Percentiles rank a stretch among this genome's conserved stretches.
These are phyloP conservation scores for Candida gigantensis DNA, from an alignment of 1,139 yeast species.

Conservation along the genomic window DNA sequence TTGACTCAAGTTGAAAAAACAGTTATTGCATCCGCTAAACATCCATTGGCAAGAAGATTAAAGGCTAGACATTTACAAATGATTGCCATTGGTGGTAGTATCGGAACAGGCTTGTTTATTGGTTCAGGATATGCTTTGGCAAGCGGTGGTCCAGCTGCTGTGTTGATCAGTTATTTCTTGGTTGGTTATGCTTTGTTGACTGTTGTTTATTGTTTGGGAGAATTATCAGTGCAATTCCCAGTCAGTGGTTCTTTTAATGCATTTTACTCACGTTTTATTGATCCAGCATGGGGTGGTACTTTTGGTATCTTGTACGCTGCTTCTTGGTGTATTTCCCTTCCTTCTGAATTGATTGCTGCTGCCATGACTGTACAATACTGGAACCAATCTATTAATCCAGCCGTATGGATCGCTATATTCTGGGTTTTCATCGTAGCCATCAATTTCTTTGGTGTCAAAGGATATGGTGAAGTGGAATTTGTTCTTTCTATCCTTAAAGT, in stretches of 20 bases:
- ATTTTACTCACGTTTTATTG: constrained; percentile 58
- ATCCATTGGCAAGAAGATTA: constrained; percentile 38
- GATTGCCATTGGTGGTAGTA: constrained; percentile 49
- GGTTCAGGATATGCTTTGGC: constrained; percentile 71
- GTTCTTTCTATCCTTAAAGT: constrained; percentile 43
- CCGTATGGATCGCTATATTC: constrained; percentile 47
- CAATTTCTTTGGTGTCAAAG: constrained; percentile 46
- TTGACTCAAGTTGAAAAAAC: constrained; percentile 36
- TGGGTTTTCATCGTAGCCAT: constrained; percentile 37
- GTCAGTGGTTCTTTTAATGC: constrained; percentile 62
- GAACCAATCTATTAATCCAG: constrained; percentile 38
- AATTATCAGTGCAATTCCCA: constrained; percentile 61
- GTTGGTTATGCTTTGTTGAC: constrained; percentile 48
- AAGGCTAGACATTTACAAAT: constrained; percentile 44
- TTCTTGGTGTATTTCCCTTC: constrained; percentile 47
- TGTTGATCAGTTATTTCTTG: constrained; percentile 51
- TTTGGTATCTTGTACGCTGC: constrained; percentile 43
- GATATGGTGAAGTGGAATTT: constrained; percentile 50
- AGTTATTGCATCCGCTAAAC: constrained; percentile 39
- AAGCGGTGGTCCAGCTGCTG: constrained; percentile 70
- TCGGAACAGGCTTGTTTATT: constrained; percentile 55
- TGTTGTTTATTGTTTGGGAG: constrained; percentile 62
- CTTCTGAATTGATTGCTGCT: constrained; percentile 47
- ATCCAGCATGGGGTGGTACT: constrained; percentile 62
- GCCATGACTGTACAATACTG: constrained; percentile 45